Conservation (phyloP, 202 grass and related monocot genomes). For the Carex sylvatica region DNA sequence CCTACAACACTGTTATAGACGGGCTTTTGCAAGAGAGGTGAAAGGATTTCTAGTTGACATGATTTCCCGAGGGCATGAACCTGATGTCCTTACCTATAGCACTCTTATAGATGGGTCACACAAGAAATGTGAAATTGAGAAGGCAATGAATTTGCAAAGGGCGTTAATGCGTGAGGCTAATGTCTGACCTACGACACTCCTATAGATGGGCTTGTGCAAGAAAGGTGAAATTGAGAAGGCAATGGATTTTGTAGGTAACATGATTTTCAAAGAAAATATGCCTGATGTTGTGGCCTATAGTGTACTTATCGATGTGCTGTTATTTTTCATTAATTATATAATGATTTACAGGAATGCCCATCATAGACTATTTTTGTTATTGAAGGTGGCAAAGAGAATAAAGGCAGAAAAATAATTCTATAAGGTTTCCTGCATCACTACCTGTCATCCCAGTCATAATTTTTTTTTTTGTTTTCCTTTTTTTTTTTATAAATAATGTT, state of each 20-base stretch:
- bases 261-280: neutral
- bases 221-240: neutral
- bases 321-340: too few relatives aligned
- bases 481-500: too few relatives aligned
- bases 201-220: neutral
- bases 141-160: neutral
- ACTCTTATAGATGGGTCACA: neutral
- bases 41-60: neutral
- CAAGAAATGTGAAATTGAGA: neutral
- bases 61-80: neutral
- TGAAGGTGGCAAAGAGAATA: too few relatives aligned
- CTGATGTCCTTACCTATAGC: neutral
- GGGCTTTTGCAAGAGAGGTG: neutral
- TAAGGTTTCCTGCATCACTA: too few relatives aligned
- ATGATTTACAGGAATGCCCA: too few relatives aligned
- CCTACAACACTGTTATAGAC: neutral
- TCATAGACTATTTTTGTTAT: too few relatives aligned
- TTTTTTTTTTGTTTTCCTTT: too few relatives aligned
- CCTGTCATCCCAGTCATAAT: too few relatives aligned
- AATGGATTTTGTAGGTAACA: neutral
- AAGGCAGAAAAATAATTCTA: too few relatives aligned
- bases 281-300: too few relatives aligned
- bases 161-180: neutral
- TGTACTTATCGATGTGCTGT: too few relatives aligned
- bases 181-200: neutral